Percentiles rank a stretch among this genome's conserved stretches.
phyloP scores from a whole-genome alignment of 768 basidiomycete species.

The Hypsizygus marmoreus region DNA sequence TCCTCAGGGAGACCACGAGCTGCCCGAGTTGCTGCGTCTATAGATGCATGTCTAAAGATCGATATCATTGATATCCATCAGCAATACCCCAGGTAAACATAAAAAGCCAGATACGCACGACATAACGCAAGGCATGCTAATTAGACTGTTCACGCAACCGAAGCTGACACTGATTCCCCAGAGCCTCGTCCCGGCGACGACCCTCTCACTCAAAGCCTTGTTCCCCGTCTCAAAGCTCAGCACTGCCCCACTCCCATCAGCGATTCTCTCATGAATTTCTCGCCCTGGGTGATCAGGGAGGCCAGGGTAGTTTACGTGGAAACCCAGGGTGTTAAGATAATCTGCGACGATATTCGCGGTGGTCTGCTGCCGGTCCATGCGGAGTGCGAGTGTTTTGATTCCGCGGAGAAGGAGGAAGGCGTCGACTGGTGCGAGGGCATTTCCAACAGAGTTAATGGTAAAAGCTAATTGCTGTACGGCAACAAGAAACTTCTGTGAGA shows the following conservation, averaged over 20 bases:
- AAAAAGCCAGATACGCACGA: slow-evolving; percentile 67
- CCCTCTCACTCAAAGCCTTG: slow-evolving; percentile 85
- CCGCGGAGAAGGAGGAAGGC: slow-evolving; percentile 95
- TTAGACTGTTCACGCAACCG: slow-evolving; percentile 96
- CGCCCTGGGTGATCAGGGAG: slow-evolving; percentile 78
- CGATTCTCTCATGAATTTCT: slow-evolving; percentile 89
- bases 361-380: slow-evolving; percentile 92
- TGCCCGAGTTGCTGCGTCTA: slow-evolving; percentile 93
- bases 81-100: slow-evolving; percentile 1
- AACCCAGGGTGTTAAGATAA: slow-evolving; percentile 84
- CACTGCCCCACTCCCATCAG: slow-evolving; percentile 91
- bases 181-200: slow-evolving; percentile 88
- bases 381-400: slow-evolving; percentile 92
- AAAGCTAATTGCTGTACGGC: slow-evolving; percentile 76
- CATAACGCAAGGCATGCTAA: slow-evolving; percentile 99
- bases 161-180: slow-evolving; percentile 99
- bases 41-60: slow-evolving; percentile 84
- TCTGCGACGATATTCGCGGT: slow-evolving; percentile 82
- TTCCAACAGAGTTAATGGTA: slow-evolving; percentile 90
- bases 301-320: slow-evolving; percentile 92
- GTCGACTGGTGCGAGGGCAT: slow-evolving; percentile 93
- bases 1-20: slow-evolving; percentile 98
- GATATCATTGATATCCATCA: slow-evolving; percentile 13
- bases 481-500: slow-evolving; percentile 9
- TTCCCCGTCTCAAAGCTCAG: slow-evolving; percentile 93